phyloP scores from a whole-genome alignment of 345 rosid genomes.

The Pistacia vera region DNA sequence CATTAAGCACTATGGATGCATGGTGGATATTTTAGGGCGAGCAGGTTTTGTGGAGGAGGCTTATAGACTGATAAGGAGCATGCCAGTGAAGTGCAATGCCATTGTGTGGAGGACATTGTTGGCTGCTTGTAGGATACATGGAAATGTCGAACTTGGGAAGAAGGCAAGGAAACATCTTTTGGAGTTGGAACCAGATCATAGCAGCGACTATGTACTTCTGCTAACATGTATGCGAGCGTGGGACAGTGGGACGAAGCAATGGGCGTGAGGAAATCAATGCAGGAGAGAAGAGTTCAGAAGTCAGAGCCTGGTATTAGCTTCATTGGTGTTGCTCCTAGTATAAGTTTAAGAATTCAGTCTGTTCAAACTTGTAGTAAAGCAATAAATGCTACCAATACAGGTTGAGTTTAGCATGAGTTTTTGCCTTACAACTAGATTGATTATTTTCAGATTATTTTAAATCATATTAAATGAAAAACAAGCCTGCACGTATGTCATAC shows the following conservation, averaged over 20 bases:
- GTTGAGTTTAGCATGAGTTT: neutral
- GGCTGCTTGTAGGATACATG: constrained; percentile 40
- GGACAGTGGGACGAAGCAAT: constrained; percentile 37
- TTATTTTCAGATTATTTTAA: neutral
- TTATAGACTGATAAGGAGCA: constrained; percentile 29
- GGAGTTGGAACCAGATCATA: constrained; percentile 39
- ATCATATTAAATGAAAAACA: neutral
- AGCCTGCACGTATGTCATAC: neutral
- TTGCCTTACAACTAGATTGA: neutral
- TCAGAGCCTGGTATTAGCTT: constrained; percentile 42
- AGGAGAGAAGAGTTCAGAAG: constrained; percentile 26
- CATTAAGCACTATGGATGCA: constrained; percentile 45
- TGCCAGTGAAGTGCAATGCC: constrained; percentile 38
- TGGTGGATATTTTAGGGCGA: constrained; percentile 48
- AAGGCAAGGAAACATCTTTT: constrained; percentile 25
- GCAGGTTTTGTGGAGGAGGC: constrained; percentile 50
- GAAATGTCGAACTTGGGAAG: constrained; percentile 38
- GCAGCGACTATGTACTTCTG: constrained; percentile 41
- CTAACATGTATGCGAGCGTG: constrained; percentile 38
- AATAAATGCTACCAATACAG: neutral
- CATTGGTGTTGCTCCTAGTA: neutral
- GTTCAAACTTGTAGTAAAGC: neutral
- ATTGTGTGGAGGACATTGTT: constrained; percentile 42
- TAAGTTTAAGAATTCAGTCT: neutral
- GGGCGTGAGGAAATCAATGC: constrained; percentile 37